phyloP scores from a whole-genome alignment of 495 filamentous ascomycete genomes.

The Penicillium verhagenii region DNA sequence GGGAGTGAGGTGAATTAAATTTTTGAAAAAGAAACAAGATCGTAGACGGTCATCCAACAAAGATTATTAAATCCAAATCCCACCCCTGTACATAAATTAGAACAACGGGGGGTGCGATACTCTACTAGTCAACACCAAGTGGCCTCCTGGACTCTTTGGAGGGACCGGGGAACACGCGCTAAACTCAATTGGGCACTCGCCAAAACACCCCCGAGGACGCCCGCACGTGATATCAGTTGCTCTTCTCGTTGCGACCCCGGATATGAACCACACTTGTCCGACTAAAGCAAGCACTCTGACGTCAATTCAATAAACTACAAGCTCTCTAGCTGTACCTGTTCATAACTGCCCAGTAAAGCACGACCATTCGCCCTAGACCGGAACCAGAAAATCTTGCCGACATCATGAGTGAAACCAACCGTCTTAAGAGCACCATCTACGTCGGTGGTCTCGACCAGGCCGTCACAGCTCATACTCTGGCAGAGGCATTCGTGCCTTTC shows the following conservation, averaged over 20 bases:
- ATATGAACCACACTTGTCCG: not conserved
- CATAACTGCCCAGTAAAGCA: not conserved
- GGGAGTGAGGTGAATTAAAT: too few species aligned
- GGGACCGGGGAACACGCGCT: slow-evolving; percentile 36
- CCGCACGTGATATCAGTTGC: slow-evolving; percentile 45
- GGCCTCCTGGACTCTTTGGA: slow-evolving; percentile 42
- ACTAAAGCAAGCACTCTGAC: not conserved
- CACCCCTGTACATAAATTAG: slow-evolving; percentile 28
- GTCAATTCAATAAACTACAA: not conserved
- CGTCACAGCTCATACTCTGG: slow-evolving; percentile 70
- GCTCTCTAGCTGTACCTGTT: not conserved
- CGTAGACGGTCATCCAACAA: slow-evolving; percentile 11
- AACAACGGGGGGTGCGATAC: slow-evolving; percentile 25
- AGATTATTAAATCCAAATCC: slow-evolving; percentile 19
- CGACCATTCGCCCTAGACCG: not conserved
- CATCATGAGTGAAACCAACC: slow-evolving; percentile 75
- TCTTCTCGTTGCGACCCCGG: slow-evolving; percentile 1
- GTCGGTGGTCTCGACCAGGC: slow-evolving; percentile 83
- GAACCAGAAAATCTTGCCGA: not conserved
- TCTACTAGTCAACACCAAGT: slow-evolving; percentile 41
- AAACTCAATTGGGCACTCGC: slow-evolving; percentile 37
- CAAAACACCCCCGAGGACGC: slow-evolving; percentile 36
- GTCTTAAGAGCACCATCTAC: slow-evolving; percentile 84
- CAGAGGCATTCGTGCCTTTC: slow-evolving; percentile 93
- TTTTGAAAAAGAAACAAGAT: slow-evolving; percentile 17